Conservation (phyloP, 148 eudicot genomes). For the Chenopodium suecicum region DNA sequence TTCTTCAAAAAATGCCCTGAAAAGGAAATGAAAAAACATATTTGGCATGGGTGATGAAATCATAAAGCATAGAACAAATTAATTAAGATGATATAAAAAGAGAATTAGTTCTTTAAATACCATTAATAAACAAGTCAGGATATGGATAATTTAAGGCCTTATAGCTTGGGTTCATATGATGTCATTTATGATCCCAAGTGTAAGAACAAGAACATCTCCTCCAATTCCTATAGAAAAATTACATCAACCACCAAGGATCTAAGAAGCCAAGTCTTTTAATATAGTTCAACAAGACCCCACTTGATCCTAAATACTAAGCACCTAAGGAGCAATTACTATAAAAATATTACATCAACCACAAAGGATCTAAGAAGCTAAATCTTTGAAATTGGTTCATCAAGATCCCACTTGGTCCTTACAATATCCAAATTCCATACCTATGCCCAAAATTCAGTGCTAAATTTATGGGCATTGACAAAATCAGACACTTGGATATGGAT, state of each 20-base stretch:
- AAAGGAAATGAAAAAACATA: conserved; percentile 15
- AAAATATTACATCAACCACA: too few relatives aligned
- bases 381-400: not conserved
- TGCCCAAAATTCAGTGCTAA: not conserved
- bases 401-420: not conserved
- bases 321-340: not conserved
- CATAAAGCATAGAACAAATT: not conserved
- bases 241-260: not conserved
- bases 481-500: not conserved
- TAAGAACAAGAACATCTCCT: not conserved
- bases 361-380: not conserved
- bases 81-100: not conserved
- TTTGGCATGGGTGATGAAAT: not conserved
- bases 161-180: not conserved
- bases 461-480: not conserved
- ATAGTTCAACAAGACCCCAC: not conserved
- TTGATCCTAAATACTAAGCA: not conserved
- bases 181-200: not conserved
- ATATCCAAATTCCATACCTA: not conserved
- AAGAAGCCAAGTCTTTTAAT: not conserved
- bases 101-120: not conserved
- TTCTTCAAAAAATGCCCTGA: conserved; percentile 95
- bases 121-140: not conserved
- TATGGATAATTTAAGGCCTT: not conserved
- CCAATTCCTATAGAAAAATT: not conserved